Percentiles rank a stretch among this genome's conserved stretches.
These are phyloP conservation scores for Marchantia paleacea DNA, from an alignment of 225 moss, liverwort and hornwort species.

Conservation along the genomic window DNA sequence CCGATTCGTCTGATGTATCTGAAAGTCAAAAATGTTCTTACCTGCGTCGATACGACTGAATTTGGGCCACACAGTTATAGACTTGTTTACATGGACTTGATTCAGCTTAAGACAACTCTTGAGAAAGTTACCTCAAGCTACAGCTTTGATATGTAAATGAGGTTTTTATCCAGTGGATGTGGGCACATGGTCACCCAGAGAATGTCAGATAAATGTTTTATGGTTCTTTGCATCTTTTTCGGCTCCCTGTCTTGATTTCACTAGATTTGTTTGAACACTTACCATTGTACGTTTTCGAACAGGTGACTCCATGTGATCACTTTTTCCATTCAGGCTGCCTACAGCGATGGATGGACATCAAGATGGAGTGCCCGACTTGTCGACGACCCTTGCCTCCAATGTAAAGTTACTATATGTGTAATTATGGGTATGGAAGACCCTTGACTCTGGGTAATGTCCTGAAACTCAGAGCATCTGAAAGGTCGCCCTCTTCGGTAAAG, in stretches of 20 bases:
- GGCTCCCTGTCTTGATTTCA: too few species aligned
- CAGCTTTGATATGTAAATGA: too few species aligned
- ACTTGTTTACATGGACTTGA: too few species aligned
- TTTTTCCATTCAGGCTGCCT: conserved; percentile 88
- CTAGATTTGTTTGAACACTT: not conserved
- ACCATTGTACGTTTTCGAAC: not conserved
- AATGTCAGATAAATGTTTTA: too few species aligned
- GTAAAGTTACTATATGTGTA: conserved; percentile 39
- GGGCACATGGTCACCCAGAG: too few species aligned
- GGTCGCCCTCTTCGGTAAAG: not conserved
- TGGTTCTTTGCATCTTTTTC: too few species aligned
- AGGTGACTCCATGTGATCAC: conserved; percentile 98
- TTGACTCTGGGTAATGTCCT: not conserved
- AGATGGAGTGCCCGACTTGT: conserved; percentile 99
- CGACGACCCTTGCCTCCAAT: conserved; percentile 83
- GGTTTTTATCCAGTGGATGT: too few species aligned
- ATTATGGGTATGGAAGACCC: not conserved
- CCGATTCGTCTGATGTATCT: not conserved
- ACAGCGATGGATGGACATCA: conserved; percentile 98
- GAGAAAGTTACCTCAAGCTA: too few species aligned
- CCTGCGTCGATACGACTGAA: not conserved
- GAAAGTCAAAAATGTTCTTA: not conserved
- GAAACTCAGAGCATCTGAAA: not conserved
- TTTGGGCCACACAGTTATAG: too few species aligned
- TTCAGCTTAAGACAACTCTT: too few species aligned